phyloP scores from a whole-genome alignment of 2,329 filamentous ascomycete genomes.

The Colletotrichum costaricense region DNA sequence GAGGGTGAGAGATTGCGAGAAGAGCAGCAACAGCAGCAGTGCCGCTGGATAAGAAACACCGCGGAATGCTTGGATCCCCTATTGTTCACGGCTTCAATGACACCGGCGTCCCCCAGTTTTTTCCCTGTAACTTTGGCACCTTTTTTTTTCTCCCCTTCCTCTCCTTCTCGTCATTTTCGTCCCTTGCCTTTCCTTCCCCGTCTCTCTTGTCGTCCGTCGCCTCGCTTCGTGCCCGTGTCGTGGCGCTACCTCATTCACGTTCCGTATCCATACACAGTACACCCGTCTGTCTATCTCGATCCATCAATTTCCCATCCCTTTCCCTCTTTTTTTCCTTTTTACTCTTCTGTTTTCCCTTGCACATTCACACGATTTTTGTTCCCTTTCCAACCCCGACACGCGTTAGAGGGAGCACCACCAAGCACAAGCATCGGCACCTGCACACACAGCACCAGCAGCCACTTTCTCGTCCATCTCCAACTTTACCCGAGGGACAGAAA shows the following conservation, averaged over 20 bases:
- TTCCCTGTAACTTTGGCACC: not conserved
- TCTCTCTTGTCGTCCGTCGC: conserved; percentile 28
- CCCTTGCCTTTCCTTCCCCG: not conserved
- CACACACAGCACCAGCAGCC: not conserved
- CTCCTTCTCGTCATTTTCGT: not conserved
- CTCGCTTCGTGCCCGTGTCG: not conserved
- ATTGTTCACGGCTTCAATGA: conserved; percentile 36
- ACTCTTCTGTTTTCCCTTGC: conserved; percentile 35
- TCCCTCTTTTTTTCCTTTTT: conserved; percentile 37
- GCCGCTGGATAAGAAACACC: conserved; percentile 6
- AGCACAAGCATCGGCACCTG: not conserved
- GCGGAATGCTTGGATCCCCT: conserved; percentile 33
- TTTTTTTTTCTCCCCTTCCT: not conserved
- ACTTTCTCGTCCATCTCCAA: conserved; percentile 24
- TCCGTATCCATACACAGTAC: conserved; percentile 15
- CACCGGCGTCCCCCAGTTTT: conserved; percentile 24
- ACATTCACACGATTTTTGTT: not conserved
- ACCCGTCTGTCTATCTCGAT: conserved; percentile 12
- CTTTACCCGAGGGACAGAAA: conserved; percentile 29
- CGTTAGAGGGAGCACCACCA: not conserved
- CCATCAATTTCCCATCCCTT: conserved; percentile 33
- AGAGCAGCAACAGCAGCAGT: not conserved
- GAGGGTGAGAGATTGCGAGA: not conserved
- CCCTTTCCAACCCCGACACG: conserved; percentile 2
- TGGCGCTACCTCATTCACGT: not conserved